Base-by-base conservation (phyloP, 164 flowering plant genomes). In the Protea cynaroides region DNA sequence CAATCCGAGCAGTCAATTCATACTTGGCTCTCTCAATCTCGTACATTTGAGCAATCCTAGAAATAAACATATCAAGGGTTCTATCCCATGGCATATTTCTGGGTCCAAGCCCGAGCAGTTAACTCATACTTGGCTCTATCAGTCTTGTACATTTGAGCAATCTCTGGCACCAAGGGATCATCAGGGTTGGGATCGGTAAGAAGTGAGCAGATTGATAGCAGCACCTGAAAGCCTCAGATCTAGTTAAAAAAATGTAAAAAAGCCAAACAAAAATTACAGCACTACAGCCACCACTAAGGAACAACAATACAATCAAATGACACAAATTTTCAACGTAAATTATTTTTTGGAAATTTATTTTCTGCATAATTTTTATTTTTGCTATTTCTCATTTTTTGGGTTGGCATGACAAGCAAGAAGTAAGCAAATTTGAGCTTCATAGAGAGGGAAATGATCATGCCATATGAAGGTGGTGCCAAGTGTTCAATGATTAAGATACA, bases 131-230 rank as follows among this genome's bases (percentile, higher is more conserved):
- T 71, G 50, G 37, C 23, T 37, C 65, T 71, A 25, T 71, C 74
- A 22, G 61, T 71, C 65, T 71, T 71, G 69, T 61, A 71, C 65
- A 71, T 71, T 43, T 71, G 74, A n/a, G 74, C 74, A 10, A 71
- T 71, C 65, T 71, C 74, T 5, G 74, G 74, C 4, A 71, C 74
- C 65, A 71, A 47, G 14, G 74, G 74, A 56, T 71, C 74, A 46
- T 71, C 74, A 0, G 73, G 73, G 21, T 70, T 70, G 44, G 73
- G 73, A 52, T 70, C 73, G 7, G 73, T 70, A 40, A 70, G 62
- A 56, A 71, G 43, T 5, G 74, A 71, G 25, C 74, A 65, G 24
- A 71, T 71, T 40, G 74, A 71, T 8, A 71, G 64, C 12, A 71
- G 23, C 18, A 71, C 74, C 74, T 71, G 49, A 61, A 65, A 21